Conservation (phyloP, 495 filamentous ascomycete genomes). For the Annulohypoxylon nitens region DNA sequence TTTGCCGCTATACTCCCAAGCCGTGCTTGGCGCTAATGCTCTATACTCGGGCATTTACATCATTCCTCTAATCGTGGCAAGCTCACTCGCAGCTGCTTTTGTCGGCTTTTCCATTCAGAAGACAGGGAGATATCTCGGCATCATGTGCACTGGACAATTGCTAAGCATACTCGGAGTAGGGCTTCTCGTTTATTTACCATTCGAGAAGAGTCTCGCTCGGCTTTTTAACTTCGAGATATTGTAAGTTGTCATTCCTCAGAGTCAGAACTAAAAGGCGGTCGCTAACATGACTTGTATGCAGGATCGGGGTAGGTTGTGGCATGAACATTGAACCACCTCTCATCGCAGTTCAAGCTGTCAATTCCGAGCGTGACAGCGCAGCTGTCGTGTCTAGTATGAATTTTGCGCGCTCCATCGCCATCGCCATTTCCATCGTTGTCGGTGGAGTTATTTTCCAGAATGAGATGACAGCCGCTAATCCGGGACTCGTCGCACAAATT, state of each 20-base stretch:
- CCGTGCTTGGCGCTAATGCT: slow-evolving; percentile 77
- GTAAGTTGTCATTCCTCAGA: slow-evolving; percentile 37
- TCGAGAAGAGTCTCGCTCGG: slow-evolving; percentile 66
- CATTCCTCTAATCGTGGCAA: slow-evolving; percentile 77
- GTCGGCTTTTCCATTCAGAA: slow-evolving; percentile 81
- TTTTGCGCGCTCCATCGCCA: slow-evolving; percentile 74
- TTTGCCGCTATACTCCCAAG: slow-evolving; percentile 83
- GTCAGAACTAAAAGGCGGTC: too few relatives aligned
- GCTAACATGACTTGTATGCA: too few relatives aligned
- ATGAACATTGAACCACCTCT: slow-evolving; percentile 81
- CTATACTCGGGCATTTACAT: slow-evolving; percentile 84
- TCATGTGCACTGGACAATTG: slow-evolving; percentile 68
- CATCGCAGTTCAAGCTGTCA: slow-evolving; percentile 80
- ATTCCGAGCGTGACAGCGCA: slow-evolving; percentile 71
- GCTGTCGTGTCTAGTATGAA: slow-evolving; percentile 75
- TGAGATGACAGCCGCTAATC: slow-evolving; percentile 7
- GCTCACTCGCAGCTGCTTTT: slow-evolving; percentile 73
- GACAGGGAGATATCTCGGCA: slow-evolving; percentile 69
- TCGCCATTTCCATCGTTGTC: slow-evolving; percentile 74
- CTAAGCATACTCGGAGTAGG: slow-evolving; percentile 75
- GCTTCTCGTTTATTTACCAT: slow-evolving; percentile 71
- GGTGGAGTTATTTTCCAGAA: slow-evolving; percentile 78
- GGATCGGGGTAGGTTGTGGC: slow-evolving; percentile 70
- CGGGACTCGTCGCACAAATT: not conserved
- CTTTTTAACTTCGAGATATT: slow-evolving; percentile 74